Evolutionary conservation across 352 stramenopile genomes (phyloP), one percentile per base, ranked within the genome.

Genomic region (Globisporangium emineosum): DNA sequence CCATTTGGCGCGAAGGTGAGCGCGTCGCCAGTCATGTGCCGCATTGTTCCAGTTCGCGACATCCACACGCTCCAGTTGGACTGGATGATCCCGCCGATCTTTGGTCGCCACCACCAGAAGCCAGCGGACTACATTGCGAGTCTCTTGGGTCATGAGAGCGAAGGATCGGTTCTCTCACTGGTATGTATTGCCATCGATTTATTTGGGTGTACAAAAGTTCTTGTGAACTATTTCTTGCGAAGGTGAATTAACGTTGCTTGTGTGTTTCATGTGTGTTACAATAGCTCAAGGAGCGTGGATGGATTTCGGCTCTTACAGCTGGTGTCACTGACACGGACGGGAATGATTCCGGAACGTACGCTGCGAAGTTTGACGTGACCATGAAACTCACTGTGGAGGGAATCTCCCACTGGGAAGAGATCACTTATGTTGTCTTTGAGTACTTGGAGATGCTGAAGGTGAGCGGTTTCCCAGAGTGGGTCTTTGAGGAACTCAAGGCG

Each of bases 81-180:
- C 53, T 95, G 85, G 85, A 90, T 90, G 79, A 74, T 96, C 32
- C 82, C 88, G 13, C 70, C 86, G 0, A 70, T 92, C 33, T 73
- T 91, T 64, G 85, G 86, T 6, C 60, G 75, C 12, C 78, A 94
- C 70, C 76, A 80, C 27, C 78, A 91, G 35, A 94, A 94, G 25
- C 88, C 88, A 1, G 75, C 83, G 21, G 83, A 93, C 54, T 94
- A 93, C 43, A 75, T 96, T 23, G 84, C 83, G 49, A 87, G 78
- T 62, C 79, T 96, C 3, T 64, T 94, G 5, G 88, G 88, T 2
- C 81, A 96, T 61, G 88, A 96, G 71, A 89, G 83, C 50, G 79
- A 92, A 77, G 88, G 88, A 17, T 94, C 84, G 1, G 72, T 96
- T 25, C 65, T 96, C 19, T 92, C 82, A 33, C 70, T 90, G 68